phyloP scores from a whole-genome alignment of 129 eudicot genomes.

The Rutidosis leptorrhynchoides region DNA sequence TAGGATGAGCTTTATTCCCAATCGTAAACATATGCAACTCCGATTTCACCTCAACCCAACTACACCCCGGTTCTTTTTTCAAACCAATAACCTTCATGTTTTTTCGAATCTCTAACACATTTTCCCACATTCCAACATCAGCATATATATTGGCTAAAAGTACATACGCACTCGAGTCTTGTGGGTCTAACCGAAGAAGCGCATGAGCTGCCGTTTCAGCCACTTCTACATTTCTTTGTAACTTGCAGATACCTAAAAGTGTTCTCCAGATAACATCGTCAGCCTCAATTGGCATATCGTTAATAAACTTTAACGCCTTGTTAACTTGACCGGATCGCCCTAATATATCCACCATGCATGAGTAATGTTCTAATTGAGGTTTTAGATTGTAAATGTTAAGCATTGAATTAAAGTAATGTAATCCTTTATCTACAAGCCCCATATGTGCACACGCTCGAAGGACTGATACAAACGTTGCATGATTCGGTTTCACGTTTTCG shows the following conservation, averaged over 20 bases:
- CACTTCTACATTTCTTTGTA: slow-evolving; percentile 76
- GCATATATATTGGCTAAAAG: slow-evolving; percentile 79
- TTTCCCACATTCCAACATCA: slow-evolving; percentile 79
- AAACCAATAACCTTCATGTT: slow-evolving; percentile 51
- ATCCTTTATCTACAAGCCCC: slow-evolving; percentile 63
- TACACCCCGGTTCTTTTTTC: slow-evolving; percentile 94
- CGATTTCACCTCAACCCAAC: slow-evolving; percentile 85
- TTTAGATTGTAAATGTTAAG: slow-evolving; percentile 40
- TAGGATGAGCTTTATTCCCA: slow-evolving; percentile 76
- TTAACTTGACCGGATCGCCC: slow-evolving; percentile 63
- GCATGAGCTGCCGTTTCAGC: slow-evolving; percentile 70
- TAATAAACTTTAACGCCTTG: slow-evolving; percentile 61
- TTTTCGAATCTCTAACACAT: slow-evolving; percentile 50
- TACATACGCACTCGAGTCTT: slow-evolving; percentile 72
- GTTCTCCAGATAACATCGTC: slow-evolving; percentile 95
- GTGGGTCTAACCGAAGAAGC: slow-evolving; percentile 63
- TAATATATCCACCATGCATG: slow-evolving; percentile 84
- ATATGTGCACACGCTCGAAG: slow-evolving; percentile 86
- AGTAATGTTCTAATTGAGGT: slow-evolving; percentile 78
- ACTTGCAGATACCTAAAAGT: slow-evolving; percentile 71
- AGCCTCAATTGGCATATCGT: slow-evolving; percentile 75
- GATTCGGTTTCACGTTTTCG: slow-evolving; percentile 59
- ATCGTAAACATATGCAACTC: slow-evolving; percentile 79
- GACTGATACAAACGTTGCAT: slow-evolving; percentile 83
- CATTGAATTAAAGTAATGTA: slow-evolving; percentile 63